Evolutionary conservation across 2,329 filamentous ascomycete species (phyloP), one percentile per base, ranked within the genome.

Genomic region (Microcyclosporella mali): DNA sequence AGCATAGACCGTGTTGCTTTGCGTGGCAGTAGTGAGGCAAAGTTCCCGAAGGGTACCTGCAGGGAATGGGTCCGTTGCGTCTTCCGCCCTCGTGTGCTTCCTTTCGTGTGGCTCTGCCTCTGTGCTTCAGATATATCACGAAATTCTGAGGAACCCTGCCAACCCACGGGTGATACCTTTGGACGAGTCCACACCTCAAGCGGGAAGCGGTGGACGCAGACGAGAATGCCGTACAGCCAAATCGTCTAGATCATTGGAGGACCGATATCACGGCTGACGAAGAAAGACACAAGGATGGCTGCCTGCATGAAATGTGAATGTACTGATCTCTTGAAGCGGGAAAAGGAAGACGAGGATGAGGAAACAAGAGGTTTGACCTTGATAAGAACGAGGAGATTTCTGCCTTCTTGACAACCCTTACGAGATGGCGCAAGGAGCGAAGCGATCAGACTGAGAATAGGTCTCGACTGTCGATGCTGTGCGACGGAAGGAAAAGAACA

Each of bases 361-460:
- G 14, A 16, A 34, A 30, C 14, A 41, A 27, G 21, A 33, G n/a
- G 6, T 25, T 17, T 29, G n/a, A n/a, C n/a, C n/a, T n/a, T n/a
- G n/a, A n/a, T n/a, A n/a, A n/a, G n/a, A n/a, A n/a, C n/a, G n/a
- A n/a, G n/a, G n/a, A n/a, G n/a, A n/a, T n/a, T n/a, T n/a, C n/a
- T n/a, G n/a, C n/a, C 43, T 48, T 38, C 40, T 35, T 40, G 37
- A 41, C 37, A 40, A 37, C 41, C 41, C 30, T 48, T 53, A 56
- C 53, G 52, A 54, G 49, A 25, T 25, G 49, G 46, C 53, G 56
- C 57, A 59, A 59, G 56, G 55, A 25, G 9, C 6, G 9, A 25
- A 25, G 4, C 9, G 21, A 25, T 25, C 21, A 9, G 21, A 25
- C 21, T 25, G 21, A 9, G 9, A 25, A 25, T 9, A 30, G 50